Percentiles rank a stretch among this genome's conserved stretches.
These are phyloP conservation scores for Nannochloropsis salina DNA, from an alignment of 108 stramenopile species.

Conservation along the genomic window DNA sequence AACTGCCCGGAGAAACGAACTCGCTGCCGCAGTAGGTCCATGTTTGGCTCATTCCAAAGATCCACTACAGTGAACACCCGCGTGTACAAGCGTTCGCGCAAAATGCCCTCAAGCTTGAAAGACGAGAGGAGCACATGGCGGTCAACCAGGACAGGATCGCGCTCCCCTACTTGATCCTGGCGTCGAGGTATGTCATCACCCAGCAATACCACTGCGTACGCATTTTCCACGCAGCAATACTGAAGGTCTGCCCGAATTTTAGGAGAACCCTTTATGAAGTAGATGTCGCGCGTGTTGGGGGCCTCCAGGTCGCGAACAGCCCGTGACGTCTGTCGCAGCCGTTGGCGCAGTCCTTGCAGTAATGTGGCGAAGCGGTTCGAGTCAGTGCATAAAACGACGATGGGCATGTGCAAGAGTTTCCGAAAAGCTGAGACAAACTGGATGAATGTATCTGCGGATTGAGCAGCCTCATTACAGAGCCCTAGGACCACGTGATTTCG, in stretches of 20 bases:
- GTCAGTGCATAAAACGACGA: not conserved
- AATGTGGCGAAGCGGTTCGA: conserved; percentile 2
- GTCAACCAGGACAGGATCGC: conserved; percentile 5
- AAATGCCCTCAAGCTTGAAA: conserved; percentile 1
- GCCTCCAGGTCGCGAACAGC: not conserved
- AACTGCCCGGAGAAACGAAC: not conserved
- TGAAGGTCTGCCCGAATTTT: not conserved
- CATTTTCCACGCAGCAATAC: not conserved
- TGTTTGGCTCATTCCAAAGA: not conserved
- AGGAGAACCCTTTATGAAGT: not conserved
- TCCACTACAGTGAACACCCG: not conserved
- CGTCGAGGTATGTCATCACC: conserved; percentile 9
- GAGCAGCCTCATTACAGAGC: not conserved
- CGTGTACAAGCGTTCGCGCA: not conserved
- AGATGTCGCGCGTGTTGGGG: conserved; percentile 5
- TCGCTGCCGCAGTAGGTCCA: not conserved
- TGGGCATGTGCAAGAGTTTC: not conserved
- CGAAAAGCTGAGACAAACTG: not conserved
- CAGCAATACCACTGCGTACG: conserved; percentile 12
- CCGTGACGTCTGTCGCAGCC: not conserved
- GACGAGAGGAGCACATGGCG: not conserved
- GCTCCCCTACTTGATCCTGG: not conserved
- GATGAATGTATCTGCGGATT: not conserved
- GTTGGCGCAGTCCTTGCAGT: not conserved
- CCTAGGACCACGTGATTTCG: not conserved